Evolutionary conservation across 1,284 basidiomycete genomes (phyloP).

Genomic region (Moesziomyces globuligerus): DNA sequence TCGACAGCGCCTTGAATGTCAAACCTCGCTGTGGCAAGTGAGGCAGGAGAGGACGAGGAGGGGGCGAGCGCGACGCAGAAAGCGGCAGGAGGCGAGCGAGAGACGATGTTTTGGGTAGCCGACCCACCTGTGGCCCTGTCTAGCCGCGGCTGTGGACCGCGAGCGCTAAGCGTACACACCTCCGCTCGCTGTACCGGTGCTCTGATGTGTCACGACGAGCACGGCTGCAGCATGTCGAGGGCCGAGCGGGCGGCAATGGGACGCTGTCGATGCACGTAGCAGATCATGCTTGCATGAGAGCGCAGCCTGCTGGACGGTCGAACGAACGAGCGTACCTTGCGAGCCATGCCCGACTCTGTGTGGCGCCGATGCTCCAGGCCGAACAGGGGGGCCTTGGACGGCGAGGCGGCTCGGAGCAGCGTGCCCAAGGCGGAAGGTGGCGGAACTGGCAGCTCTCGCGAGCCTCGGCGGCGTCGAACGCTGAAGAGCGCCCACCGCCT

Average conservation of each 20-base stretch:
- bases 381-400: background rate
- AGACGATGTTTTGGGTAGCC: background rate
- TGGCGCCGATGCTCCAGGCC: no score
- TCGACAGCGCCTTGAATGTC: background rate
- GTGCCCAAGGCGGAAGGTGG: background rate
- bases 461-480: no score
- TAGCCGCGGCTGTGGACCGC: background rate
- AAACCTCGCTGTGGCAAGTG: no score
- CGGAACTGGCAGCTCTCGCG: no score
- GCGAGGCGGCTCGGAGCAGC: background rate
- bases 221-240: no score
- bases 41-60: background rate
- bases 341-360: background rate
- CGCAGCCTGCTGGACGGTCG: conserved; percentile 2
- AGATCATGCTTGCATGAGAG: conserved; percentile 13
- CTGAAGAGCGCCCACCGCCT: no score
- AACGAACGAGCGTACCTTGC: background rate
- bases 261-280: conserved; percentile 16
- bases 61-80: no score
- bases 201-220: background rate
- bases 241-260: background rate
- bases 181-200: no score
- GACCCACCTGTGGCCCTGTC: background rate
- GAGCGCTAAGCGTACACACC: no score
- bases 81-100: background rate